A percentile compares a stretch with the other conserved stretches of the same genome.
Evolutionary conservation across 306 rosid genomes (phyloP).

Genomic region (Casuarina equisetifolia): DNA sequence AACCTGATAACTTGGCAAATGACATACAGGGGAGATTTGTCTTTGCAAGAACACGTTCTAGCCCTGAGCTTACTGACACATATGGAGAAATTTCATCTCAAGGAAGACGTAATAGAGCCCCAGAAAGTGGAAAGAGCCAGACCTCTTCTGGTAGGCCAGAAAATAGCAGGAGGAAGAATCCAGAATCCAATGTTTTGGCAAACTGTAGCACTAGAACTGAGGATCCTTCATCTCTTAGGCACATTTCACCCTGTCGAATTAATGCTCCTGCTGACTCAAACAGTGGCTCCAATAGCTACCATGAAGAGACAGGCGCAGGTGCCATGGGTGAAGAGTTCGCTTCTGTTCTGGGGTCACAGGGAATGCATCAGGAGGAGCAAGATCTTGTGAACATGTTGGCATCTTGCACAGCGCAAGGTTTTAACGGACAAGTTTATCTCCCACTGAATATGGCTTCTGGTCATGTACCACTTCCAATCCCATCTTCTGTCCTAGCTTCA

Average conservation of each 20-base stretch:
- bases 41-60: constrained; percentile 93
- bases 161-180: constrained; percentile 57
- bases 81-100: constrained; percentile 71
- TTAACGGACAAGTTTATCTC: constrained; percentile 66
- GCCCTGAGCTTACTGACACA: constrained; percentile 93
- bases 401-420: constrained; percentile 65
- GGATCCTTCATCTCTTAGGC: constrained; percentile 48
- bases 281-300: constrained; percentile 47
- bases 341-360: constrained; percentile 61
- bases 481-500: constrained; percentile 69
- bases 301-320: constrained; percentile 50
- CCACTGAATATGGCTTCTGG: constrained; percentile 70
- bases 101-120: constrained; percentile 50
- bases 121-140: constrained; percentile 57
- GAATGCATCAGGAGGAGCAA: constrained; percentile 92
- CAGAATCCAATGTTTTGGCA: constrained; percentile 49
- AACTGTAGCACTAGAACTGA: constrained; percentile 47
- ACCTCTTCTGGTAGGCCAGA: constrained; percentile 52
- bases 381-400: constrained; percentile 84
- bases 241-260: constrained; percentile 41
- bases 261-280: constrained; percentile 57
- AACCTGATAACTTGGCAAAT: constrained; percentile 37
- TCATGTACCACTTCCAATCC: constrained; percentile 75
- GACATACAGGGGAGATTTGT: constrained; percentile 71
- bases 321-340: constrained; percentile 59